Evolutionary conservation across 768 basidiomycete genomes (phyloP).

Genomic region (Strobilomyces echinocephalus): DNA sequence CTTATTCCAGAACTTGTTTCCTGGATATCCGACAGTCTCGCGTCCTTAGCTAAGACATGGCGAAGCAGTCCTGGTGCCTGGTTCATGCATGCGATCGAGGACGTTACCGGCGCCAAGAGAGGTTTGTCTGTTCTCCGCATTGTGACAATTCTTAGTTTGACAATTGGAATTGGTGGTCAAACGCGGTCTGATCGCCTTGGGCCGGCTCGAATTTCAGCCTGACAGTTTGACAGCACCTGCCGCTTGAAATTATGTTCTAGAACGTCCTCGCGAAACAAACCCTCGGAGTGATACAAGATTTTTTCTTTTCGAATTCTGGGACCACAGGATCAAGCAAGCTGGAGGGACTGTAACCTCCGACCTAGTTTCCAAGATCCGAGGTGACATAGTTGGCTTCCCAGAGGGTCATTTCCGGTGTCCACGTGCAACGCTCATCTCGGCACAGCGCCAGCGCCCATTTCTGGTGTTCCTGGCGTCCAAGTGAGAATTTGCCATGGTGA

Average conservation of each 20-base stretch:
- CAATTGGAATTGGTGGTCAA: not conserved
- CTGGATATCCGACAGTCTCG: not conserved
- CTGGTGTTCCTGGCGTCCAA: not conserved
- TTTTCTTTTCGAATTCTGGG: conserved; percentile 1
- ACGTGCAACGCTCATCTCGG: conserved; percentile 13
- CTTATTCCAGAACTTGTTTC: too few species aligned
- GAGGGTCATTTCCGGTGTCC: conserved; percentile 20
- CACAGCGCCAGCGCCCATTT: not conserved
- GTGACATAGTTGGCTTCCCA: conserved; percentile 7
- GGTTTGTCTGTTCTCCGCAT: too few species aligned
- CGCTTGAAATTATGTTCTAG: not conserved
- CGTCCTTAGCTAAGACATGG: conserved; percentile 10
- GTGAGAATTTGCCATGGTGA: too few species aligned
- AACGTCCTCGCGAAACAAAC: not conserved
- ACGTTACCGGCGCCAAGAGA: not conserved
- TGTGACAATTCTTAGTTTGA: not conserved
- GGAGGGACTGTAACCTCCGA: not conserved
- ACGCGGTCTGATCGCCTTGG: not conserved
- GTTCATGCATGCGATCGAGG: not conserved
- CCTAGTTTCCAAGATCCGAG: not conserved
- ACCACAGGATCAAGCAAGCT: not conserved
- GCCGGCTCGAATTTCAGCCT: not conserved
- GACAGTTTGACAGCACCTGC: not conserved
- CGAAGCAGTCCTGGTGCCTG: conserved; percentile 1
- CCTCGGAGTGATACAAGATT: not conserved